Evolutionary conservation across 495 filamentous ascomycete genomes (phyloP).

Genomic region (Friedmanniomyces endolithicus): DNA sequence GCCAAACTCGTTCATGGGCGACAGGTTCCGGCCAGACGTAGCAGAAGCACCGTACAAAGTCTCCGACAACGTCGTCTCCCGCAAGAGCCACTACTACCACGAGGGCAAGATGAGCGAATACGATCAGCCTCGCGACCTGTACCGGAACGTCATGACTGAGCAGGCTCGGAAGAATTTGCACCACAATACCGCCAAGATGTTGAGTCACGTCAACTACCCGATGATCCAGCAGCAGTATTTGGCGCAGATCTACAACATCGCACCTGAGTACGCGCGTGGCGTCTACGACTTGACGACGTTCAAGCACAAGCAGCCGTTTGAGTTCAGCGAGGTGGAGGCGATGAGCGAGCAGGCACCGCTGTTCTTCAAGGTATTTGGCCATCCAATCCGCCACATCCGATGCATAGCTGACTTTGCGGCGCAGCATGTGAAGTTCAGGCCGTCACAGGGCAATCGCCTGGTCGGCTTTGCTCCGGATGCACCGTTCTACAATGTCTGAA

Average conservation of each 20-base stretch:
- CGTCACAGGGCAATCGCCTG: conserved; percentile 25
- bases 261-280: conserved; percentile 35
- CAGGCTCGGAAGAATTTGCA: conserved; percentile 35
- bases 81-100: conserved; percentile 44
- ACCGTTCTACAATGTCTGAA: conserved; percentile 22
- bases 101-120: conserved; percentile 45
- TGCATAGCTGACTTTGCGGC: not conserved
- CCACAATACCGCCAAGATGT: conserved; percentile 36
- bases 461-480: conserved; percentile 26
- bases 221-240: conserved; percentile 40
- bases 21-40: conserved; percentile 39
- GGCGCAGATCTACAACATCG: conserved; percentile 42
- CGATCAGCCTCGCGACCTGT: conserved; percentile 40
- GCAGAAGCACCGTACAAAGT: conserved; percentile 43
- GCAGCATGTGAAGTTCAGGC: conserved; percentile 30
- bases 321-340: conserved; percentile 30
- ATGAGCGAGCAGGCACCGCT: conserved; percentile 30
- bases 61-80: conserved; percentile 37
- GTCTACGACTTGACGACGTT: conserved; percentile 37
- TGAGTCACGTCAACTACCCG: conserved; percentile 29
- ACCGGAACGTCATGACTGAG: conserved; percentile 36
- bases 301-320: conserved; percentile 27
- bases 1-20: conserved; percentile 40
- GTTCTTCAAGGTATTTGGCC: conserved; percentile 28
- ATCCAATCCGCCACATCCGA: not conserved